These are phyloP conservation scores for Aspergillus conjunctus DNA, from an alignment of 495 filamentous ascomycete species.

Conservation along the genomic window DNA sequence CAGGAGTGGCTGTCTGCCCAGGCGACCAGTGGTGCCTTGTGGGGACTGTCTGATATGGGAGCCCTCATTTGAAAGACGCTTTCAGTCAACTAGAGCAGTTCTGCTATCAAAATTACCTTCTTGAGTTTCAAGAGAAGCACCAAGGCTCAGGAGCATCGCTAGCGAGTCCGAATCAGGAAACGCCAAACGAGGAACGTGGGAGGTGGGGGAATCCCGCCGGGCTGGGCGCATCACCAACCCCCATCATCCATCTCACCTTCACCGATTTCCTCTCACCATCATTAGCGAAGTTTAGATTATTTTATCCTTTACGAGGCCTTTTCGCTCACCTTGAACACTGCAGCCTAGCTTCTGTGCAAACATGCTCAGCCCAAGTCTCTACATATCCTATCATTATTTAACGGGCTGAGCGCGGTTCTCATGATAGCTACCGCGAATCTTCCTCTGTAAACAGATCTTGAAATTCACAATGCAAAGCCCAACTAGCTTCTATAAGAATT, in stretches of 20 bases:
- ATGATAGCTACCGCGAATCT: background rate
- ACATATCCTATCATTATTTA: background rate
- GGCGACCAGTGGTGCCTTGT: conserved; percentile 12
- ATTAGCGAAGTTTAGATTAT: background rate
- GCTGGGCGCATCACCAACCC: background rate
- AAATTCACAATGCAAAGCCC: background rate
- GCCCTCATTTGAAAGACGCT: background rate
- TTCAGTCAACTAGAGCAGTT: background rate
- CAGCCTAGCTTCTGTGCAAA: conserved; percentile 4
- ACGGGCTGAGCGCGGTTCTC: background rate
- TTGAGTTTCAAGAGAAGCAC: no score
- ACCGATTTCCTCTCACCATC: background rate
- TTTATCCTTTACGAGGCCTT: background rate
- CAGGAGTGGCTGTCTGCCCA: conserved; percentile 21
- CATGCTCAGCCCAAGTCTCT: background rate
- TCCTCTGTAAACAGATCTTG: background rate
- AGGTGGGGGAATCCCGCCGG: conserved; percentile 25
- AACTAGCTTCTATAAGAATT: background rate
- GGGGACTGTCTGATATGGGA: conserved; percentile 12
- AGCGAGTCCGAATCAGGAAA: conserved; percentile 4
- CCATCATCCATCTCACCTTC: conserved; percentile 1
- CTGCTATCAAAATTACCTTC: background rate
- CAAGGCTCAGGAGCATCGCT: background rate
- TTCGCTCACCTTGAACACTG: background rate
- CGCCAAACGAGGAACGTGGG: conserved; percentile 3